phyloP scores from a whole-genome alignment of 2,329 filamentous ascomycete genomes.

The Trichoderma sp. region DNA sequence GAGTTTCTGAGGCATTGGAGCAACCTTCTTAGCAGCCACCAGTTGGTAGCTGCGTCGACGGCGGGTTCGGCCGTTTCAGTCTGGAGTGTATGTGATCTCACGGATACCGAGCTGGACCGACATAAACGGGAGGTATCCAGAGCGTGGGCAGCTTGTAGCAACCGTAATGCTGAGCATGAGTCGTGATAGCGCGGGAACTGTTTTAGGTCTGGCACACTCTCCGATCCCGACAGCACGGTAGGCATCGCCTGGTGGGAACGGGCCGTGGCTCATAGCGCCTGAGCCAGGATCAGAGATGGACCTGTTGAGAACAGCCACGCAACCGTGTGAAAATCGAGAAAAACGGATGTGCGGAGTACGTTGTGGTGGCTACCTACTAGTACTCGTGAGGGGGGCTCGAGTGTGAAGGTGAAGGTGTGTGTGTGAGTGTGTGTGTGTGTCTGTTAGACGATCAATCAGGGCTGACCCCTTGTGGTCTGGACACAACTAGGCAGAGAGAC shows the following conservation, averaged over 20 bases:
- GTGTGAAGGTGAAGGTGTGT: no score
- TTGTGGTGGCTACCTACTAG: background rate
- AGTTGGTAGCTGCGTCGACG: background rate
- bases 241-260: slow-evolving; percentile 26
- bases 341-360: slow-evolving; percentile 17
- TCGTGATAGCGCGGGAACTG: slow-evolving; percentile 9
- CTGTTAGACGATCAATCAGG: slow-evolving; percentile 12
- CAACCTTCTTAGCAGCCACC: background rate
- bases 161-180: background rate
- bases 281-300: slow-evolving; percentile 11
- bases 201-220: slow-evolving; percentile 13
- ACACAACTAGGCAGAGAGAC: background rate
- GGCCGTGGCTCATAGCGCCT: slow-evolving; percentile 23
- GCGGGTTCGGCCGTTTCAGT: background rate
- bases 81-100: background rate
- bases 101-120: background rate
- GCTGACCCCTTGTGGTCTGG: slow-evolving; percentile 7
- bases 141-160: background rate
- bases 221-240: slow-evolving; percentile 24
- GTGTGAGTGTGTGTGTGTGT: background rate
- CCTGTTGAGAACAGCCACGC: slow-evolving; percentile 25
- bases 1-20: slow-evolving; percentile 16
- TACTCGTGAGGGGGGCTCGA: background rate
- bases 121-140: background rate
- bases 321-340: slow-evolving; percentile 8